Conservation (phyloP, 2,329 filamentous ascomycete genomes). For the Ascochyta lentis region DNA sequence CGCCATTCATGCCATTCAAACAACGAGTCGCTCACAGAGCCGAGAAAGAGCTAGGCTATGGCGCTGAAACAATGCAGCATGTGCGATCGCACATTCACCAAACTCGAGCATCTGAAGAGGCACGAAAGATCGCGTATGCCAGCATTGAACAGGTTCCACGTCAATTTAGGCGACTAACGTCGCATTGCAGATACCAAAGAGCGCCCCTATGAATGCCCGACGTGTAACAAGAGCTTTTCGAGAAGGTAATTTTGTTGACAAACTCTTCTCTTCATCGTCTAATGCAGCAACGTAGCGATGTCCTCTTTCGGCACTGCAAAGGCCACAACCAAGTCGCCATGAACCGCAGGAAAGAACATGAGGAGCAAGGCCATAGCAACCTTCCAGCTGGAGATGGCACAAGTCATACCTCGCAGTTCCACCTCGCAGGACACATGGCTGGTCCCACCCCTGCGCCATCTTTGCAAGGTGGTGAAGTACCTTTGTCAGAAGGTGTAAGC, state of each 20-base stretch:
- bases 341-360: slow-evolving; percentile 43
- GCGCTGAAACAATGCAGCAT: slow-evolving; percentile 50
- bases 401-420: slow-evolving; percentile 25
- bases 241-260: slow-evolving; percentile 53
- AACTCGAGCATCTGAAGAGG: slow-evolving; percentile 62
- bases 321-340: slow-evolving; percentile 54
- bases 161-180: slow-evolving; percentile 28
- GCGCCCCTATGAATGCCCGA: slow-evolving; percentile 60
- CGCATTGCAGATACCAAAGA: slow-evolving; percentile 58
- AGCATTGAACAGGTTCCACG: slow-evolving; percentile 3
- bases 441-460: slow-evolving; percentile 14
- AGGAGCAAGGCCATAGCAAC: slow-evolving; percentile 37
- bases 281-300: slow-evolving; percentile 50
- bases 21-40: slow-evolving; percentile 15
- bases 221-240: slow-evolving; percentile 62
- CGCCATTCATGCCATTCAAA: slow-evolving; percentile 19
- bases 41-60: slow-evolving; percentile 31
- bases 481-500: slow-evolving; percentile 6
- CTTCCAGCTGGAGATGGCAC: slow-evolving; percentile 28
- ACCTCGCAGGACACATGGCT: slow-evolving; percentile 11
- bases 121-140: slow-evolving; percentile 62
- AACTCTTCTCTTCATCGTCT: slow-evolving; percentile 23
- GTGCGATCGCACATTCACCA: slow-evolving; percentile 63
- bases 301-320: slow-evolving; percentile 60
- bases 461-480: slow-evolving; percentile 12